These are phyloP conservation scores for Panus rudis DNA, from an alignment of 768 basidiomycete genomes.

Conservation along the genomic window DNA sequence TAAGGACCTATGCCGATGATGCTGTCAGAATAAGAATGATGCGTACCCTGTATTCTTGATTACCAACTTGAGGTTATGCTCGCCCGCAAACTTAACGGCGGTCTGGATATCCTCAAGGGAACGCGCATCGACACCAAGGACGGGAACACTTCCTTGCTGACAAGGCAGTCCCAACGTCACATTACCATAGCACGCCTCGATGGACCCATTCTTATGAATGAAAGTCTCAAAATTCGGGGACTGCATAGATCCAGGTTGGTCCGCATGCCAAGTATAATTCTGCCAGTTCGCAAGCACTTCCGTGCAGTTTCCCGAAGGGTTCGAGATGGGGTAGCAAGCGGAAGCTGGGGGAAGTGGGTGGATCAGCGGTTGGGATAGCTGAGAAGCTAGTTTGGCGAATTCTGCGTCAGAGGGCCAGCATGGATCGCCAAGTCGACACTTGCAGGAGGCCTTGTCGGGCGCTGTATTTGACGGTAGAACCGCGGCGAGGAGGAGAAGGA, in stretches of 20 bases:
- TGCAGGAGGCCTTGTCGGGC: too few relatives aligned
- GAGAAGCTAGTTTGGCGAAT: constrained; percentile 26
- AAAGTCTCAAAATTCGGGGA: constrained; percentile 26
- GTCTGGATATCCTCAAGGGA: constrained; percentile 32
- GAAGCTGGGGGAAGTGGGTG: constrained; percentile 33
- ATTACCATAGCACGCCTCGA: constrained; percentile 46
- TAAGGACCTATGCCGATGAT: neutral
- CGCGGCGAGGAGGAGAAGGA: too few relatives aligned
- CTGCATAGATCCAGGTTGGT: constrained; percentile 35
- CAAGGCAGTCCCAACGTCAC: constrained; percentile 33
- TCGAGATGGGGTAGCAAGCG: constrained; percentile 32
- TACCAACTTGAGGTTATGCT: constrained; percentile 30
- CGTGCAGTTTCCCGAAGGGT: constrained; percentile 33
- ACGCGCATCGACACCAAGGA: constrained; percentile 34
- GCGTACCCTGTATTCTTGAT: constrained; percentile 24
- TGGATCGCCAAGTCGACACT: constrained; percentile 32
- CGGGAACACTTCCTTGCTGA: constrained; percentile 36
- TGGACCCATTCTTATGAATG: constrained; percentile 36
- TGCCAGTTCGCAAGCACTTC: constrained; percentile 21
- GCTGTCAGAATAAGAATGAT: neutral
- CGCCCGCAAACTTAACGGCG: constrained; percentile 30
- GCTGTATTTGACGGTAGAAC: too few relatives aligned
- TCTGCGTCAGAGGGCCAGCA: constrained; percentile 37
- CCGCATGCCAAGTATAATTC: constrained; percentile 35
- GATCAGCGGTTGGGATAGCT: constrained; percentile 39